These are phyloP conservation scores for Wickerhamomyces pijperi DNA, from an alignment of 805 yeast genomes.

Conservation along the genomic window DNA sequence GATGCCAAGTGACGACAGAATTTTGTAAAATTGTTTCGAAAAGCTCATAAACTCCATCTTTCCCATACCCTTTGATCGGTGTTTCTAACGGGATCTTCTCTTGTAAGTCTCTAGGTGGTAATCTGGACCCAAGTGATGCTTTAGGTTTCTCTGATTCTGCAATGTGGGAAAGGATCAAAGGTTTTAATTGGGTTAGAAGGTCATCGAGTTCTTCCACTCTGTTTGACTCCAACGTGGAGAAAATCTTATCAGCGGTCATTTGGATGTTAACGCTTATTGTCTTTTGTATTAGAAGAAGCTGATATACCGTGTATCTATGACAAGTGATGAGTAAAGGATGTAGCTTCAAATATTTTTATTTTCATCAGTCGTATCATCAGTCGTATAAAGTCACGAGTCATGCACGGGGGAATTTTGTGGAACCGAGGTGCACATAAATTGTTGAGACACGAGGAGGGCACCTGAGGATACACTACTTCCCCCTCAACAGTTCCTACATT, in stretches of 20 bases:
- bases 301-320: too few species aligned
- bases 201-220: constrained; percentile 47
- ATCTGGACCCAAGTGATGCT: constrained; percentile 39
- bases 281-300: too few species aligned
- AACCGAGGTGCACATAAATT: too few species aligned
- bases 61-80: constrained; percentile 26
- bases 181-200: constrained; percentile 39
- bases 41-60: constrained; percentile 32
- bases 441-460: too few species aligned
- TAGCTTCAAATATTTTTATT: too few species aligned
- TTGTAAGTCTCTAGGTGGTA: constrained; percentile 37
- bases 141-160: constrained; percentile 32
- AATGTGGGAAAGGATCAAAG: constrained; percentile 42
- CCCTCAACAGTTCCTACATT: too few species aligned
- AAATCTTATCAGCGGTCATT: constrained; percentile 14
- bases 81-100: constrained; percentile 24
- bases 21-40: constrained; percentile 49
- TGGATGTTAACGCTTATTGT: too few species aligned
- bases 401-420: too few species aligned
- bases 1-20: constrained; percentile 80
- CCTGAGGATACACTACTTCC: too few species aligned
- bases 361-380: too few species aligned
- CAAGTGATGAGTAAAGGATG: too few species aligned
- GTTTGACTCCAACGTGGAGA: constrained; percentile 29
- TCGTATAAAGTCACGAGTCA: too few species aligned